Evolutionary conservation across 306 rosid genomes (phyloP).

Genomic region (cucumber (Cucumis sativus)): Cucumber_9930_V3 NC_026659.2:12395501-12396000

Average conservation of each 20-base stretch:
- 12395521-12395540: not conserved
- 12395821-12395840: not conserved
- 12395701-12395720: conserved; percentile 31
- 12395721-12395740: conserved; percentile 44
- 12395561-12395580: not conserved
- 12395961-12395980: not conserved
- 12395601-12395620: conserved; percentile 18
- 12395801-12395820: not conserved
- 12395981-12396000: not conserved
- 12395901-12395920: not conserved
- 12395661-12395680: conserved; percentile 76
- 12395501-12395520: conserved; percentile 49
- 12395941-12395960: not conserved
- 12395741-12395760: conserved; percentile 18
- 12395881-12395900: not conserved
- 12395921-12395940: not conserved
- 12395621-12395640: conserved; percentile 33
- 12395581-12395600: conserved; percentile 2
- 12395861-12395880: not conserved
- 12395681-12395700: conserved; percentile 31
- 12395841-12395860: not conserved
- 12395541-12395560: not conserved
- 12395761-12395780: not conserved
- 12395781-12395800: not conserved
- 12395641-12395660: conserved; percentile 65